Evolutionary conservation across 1,284 basidiomycete species (phyloP), one percentile per base, ranked within the genome.

Genomic region (Leccinum griseonigrum): DNA sequence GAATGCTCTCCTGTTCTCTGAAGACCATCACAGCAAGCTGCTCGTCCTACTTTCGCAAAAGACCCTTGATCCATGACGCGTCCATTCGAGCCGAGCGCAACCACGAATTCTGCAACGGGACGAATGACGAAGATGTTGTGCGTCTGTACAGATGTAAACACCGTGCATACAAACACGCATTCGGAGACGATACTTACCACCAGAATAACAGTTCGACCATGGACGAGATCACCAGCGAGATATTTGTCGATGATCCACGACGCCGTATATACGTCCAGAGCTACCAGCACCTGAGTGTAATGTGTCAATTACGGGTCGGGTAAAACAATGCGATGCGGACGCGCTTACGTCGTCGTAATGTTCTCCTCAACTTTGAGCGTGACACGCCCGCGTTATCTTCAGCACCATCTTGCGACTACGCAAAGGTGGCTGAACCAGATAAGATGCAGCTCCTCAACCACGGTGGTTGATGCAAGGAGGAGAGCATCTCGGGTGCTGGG

Each of bases 371-470:
- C 10, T 46, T 28, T 40, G 38, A 56, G 55, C 28, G 28, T 43
- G 55, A 13, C n/a, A 4, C 10, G 0, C 5, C 14, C 16, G 36
- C 36, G 4, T n/a, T 28, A 43, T 43, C 38, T 31, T n/a, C n/a
- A 46, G 28, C 29, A 14, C 11, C 4, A 40, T 31, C 28, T 31
- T 40, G 36, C 6, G 55, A 56, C 55, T 38, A 56, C n/a, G 28
- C 22, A 46, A 56, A 56, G n/a, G 38, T 56, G n/a, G 38, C 38
- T 56, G n/a, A 56, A 56, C 16, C 55, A 38, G 14, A 56, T 56
- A 10, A 40, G 55, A 11, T 46, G 38, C 6, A 46, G 2, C 11
- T 56, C 55, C 38, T 56, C 55, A 16, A 1, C 4, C 13, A 56
- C 22, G 1, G 10, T 31, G 38, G 55, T 11, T 7, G 55, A 38